Base-by-base conservation (phyloP, 495 filamentous ascomycete species). In the Acidiella bohemica region DNA sequence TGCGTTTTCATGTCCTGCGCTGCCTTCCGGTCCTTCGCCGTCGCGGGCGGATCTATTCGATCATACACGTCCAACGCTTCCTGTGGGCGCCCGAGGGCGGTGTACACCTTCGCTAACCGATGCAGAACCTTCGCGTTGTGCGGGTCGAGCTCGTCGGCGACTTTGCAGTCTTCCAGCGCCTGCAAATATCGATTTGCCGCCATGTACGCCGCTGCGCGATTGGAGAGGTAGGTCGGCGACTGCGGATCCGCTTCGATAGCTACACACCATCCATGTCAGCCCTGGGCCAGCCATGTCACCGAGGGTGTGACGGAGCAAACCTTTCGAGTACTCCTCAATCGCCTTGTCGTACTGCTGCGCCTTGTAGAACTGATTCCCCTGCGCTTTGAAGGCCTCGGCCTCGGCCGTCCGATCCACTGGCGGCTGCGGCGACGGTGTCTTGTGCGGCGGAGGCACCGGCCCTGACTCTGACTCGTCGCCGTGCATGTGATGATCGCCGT, bases 331-430 rank as follows among this genome's bases (percentile, higher is more conserved):
- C 56, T 93, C 83, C 47, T 81, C 72, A 53, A 95, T 81, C 16
- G 92, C 88, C 49, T 77, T 76, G 27, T 65, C 62, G 56, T 86
- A 97, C 49, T 95, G 78, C 52, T 77, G 79, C 42, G 81, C 78
- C 66, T 94, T 95, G 69, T 93, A 97, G 54, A 81, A 88, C 53
- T 87, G 92, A 65, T 97, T 97, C 22, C 90, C 90, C 19, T 81
- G 74, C 50, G 83, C 71, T 65, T 97, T 97, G 71, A 78, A 92
- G 14, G 71, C 71, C 58, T 96, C 90, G 4, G 86, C 84, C 51
- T 93, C 80, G 30, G 80, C 70, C 20, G 52, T 48, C 14, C 70
- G 61, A 18, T 44, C 40, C 40, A 69, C 62, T 23, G 29, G 21
- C 53, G 59, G 66, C 35, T 64, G 79, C 58, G 67, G 75, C 53